A percentile compares a stretch with the other conserved stretches of the same genome.
Evolutionary conservation across 2,329 filamentous ascomycete genomes (phyloP).

Genomic region (Botrytis fabae): DNA sequence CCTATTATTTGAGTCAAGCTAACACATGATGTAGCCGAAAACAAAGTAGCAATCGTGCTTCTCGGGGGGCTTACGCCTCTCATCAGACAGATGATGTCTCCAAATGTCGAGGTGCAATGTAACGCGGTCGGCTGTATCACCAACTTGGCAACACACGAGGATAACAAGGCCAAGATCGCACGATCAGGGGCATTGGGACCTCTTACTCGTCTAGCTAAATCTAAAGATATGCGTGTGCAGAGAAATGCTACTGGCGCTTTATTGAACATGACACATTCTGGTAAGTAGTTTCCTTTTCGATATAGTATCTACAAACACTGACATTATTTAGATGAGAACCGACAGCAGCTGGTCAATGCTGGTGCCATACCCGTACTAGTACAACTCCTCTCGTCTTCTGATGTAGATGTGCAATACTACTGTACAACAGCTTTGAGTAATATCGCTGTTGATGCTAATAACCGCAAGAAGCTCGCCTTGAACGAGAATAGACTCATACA

Average conservation of each 20-base stretch:
- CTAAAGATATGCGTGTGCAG: conserved; percentile 97
- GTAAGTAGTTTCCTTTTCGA: conserved; percentile 51
- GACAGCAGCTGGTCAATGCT: conserved; percentile 94
- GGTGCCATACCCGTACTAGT: conserved; percentile 98
- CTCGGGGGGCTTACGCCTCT: conserved; percentile 87
- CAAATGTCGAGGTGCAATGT: conserved; percentile 98
- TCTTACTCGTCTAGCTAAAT: conserved; percentile 89
- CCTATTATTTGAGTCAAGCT: conserved; percentile 39
- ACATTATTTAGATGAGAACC: conserved; percentile 75
- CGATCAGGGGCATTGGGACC: conserved; percentile 89
- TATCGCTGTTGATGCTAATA: conserved; percentile 90
- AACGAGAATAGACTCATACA: conserved; percentile 90
- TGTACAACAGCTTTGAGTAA: conserved; percentile 98
- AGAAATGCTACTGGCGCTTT: conserved; percentile 94
- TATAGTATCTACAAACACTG: conserved; percentile 21
- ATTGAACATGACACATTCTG: conserved; percentile 98
- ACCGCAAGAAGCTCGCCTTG: conserved; percentile 86
- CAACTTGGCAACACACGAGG: conserved; percentile 95
- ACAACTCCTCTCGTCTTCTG: conserved; percentile 85
- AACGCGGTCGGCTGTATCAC: conserved; percentile 99
- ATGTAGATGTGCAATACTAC: conserved; percentile 99
- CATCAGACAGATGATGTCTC: conserved; percentile 97
- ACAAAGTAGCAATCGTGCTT: conserved; percentile 94
- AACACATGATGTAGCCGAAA: conserved; percentile 70
- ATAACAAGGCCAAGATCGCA: conserved; percentile 98